Base-by-base conservation (phyloP, 2,329 filamentous ascomycete genomes). In the Beauveria pseudobassiana region DNA sequence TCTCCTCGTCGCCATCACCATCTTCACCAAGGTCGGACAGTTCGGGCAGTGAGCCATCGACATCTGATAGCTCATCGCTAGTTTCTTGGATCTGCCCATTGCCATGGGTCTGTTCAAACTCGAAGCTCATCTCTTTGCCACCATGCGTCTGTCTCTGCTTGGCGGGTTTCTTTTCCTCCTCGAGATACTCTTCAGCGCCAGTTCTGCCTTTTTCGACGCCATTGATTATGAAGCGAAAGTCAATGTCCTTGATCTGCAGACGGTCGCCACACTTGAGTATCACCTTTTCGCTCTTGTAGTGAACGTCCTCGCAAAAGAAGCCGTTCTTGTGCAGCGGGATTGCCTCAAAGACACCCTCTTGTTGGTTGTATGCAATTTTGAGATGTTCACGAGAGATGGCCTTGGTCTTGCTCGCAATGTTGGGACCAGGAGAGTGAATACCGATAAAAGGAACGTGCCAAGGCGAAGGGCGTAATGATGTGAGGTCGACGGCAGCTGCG, bases 381-480 rank as follows among this genome's bases (percentile, higher is more conserved):
- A 90, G 77, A 71, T 93, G 90, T 67, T 88, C 78, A 64, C 89
- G 80, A 3, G 89, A 93, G 60, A 93, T 92, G 56, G 82, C 83
- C 69, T 88, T 89, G 56, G 89, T 90, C 64, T 82, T 84, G 63
- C 73, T 78, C 3, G 84, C 82, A 63, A 85, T 84, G 54, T 83
- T 78, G 5, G 82, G 82, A 2, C 82, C 82, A 0, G 85, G 85
- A 3, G 89, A 89, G 71, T 92, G 89, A 50, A 93, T 90, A 40
- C 85, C 84, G 54, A 92, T 80, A 62, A 90, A 81, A 3, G 87
- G 85, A 61, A 86, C 83, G 62, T 86, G 80, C 63, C 82, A 74
- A 0, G 85, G 83, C 26, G 85, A 84, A 1, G 87, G 85, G 5
- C 84, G 80, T 51, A 88, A 76, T 22, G 79, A 80, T 10, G 79